These are phyloP conservation scores for Oryza glumipatula DNA, from an alignment of 176 grass and related monocot species.

Conservation along the genomic window DNA sequence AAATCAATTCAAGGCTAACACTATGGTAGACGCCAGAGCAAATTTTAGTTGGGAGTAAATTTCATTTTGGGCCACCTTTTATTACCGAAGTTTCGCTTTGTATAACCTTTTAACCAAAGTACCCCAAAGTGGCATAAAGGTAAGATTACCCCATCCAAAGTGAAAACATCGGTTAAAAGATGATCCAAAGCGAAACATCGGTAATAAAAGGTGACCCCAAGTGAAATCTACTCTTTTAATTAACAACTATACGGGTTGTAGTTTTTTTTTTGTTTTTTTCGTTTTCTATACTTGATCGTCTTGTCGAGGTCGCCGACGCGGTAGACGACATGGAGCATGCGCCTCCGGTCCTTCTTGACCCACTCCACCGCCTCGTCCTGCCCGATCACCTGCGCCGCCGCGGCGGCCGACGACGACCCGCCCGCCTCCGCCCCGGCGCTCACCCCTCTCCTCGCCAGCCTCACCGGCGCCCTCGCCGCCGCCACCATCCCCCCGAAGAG, in stretches of 20 bases:
- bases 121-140: no score
- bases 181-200: no score
- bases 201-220: no score
- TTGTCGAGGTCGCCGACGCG: constrained; percentile 94
- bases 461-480: constrained; percentile 39
- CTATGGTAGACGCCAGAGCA: not conserved
- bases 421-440: constrained; percentile 40
- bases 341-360: constrained; percentile 81
- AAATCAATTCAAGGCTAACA: constrained; percentile 22
- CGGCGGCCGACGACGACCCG: constrained; percentile 43
- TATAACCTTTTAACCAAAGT: no score
- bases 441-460: constrained; percentile 50
- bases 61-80: no score
- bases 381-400: constrained; percentile 47
- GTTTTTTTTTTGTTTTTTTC: no score
- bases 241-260: not conserved
- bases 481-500: constrained; percentile 47
- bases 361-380: constrained; percentile 73
- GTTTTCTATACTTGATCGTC: constrained; percentile 76
- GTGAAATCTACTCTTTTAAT: no score
- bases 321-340: constrained; percentile 90
- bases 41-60: not conserved
- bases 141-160: no score
- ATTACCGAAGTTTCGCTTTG: no score
- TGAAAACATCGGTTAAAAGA: no score